phyloP scores from a whole-genome alignment of 345 rosid genomes.

The Arabidopsis thaliana region DNA sequence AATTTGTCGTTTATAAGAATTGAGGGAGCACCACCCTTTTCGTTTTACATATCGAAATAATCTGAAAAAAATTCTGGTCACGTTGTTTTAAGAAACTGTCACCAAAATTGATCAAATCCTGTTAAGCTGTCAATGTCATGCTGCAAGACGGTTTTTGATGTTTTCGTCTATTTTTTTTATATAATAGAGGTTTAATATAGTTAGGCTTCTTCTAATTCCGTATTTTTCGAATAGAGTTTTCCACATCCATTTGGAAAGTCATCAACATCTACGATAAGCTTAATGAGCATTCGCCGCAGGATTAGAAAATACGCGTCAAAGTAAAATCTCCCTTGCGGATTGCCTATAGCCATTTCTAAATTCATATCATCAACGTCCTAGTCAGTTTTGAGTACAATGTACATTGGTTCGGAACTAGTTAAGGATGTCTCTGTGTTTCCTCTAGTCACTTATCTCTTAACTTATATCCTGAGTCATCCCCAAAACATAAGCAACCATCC shows the following conservation, averaged over 20 bases:
- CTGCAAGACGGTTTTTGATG: too few relatives aligned
- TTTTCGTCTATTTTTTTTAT: too few relatives aligned
- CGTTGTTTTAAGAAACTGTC: not conserved
- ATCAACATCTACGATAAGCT: not conserved
- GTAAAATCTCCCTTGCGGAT: not conserved
- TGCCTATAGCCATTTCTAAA: not conserved
- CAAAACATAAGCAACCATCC: not conserved
- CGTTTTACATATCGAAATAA: not conserved
- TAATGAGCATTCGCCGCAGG: not conserved
- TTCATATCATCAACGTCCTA: not conserved
- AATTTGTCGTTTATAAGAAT: not conserved
- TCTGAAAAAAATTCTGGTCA: not conserved
- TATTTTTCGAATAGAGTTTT: not conserved
- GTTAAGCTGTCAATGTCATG: too few relatives aligned
- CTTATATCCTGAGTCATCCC: not conserved
- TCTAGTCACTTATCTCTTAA: not conserved
- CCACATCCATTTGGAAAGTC: not conserved
- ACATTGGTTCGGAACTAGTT: not conserved
- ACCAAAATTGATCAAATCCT: too few relatives aligned
- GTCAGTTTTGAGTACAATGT: not conserved
- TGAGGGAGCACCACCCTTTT: not conserved
- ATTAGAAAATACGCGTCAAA: not conserved
- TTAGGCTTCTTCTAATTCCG: too few relatives aligned
- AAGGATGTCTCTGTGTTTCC: slow-evolving; percentile 4
- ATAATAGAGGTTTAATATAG: too few relatives aligned